phyloP scores from a whole-genome alignment of 768 basidiomycete genomes.

The Coprinopsis cinerea region DNA sequence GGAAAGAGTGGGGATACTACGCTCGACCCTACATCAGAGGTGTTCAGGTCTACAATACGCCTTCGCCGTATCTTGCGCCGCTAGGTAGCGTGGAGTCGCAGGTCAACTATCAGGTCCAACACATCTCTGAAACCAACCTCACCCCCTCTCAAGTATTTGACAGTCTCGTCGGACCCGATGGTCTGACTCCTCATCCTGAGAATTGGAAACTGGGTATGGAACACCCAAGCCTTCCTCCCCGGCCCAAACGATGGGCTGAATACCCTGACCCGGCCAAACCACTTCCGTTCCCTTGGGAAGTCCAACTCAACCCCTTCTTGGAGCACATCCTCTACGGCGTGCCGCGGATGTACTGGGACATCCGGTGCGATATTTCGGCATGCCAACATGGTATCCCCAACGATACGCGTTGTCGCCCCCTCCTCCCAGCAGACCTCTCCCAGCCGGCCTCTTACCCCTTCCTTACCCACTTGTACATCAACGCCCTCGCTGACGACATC shows the following conservation, averaged over 20 bases:
- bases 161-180: constrained; percentile 25
- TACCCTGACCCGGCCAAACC: constrained; percentile 31
- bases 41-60: constrained; percentile 35
- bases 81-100: too few relatives aligned
- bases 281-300: constrained; percentile 41
- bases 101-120: constrained; percentile 9
- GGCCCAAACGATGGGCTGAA: constrained; percentile 37
- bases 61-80: too few relatives aligned
- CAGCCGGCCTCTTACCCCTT: constrained; percentile 65
- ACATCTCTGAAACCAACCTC: constrained; percentile 12
- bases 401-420: constrained; percentile 19
- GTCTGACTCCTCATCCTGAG: constrained; percentile 34
- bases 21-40: constrained; percentile 40
- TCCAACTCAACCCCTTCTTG: constrained; percentile 55
- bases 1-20: constrained; percentile 53
- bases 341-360: constrained; percentile 43
- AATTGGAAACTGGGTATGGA: constrained; percentile 42
- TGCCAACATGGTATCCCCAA: neutral
- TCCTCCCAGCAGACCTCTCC: constrained; percentile 32
- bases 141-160: constrained; percentile 27
- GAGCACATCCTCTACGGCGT: constrained; percentile 36
- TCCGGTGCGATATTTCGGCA: constrained; percentile 24
- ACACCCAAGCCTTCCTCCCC: constrained; percentile 46
- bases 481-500: constrained; percentile 45
- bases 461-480: constrained; percentile 51